Base-by-base conservation (phyloP, 208 protist species). In the Trypanosoma lewisi region DNA sequence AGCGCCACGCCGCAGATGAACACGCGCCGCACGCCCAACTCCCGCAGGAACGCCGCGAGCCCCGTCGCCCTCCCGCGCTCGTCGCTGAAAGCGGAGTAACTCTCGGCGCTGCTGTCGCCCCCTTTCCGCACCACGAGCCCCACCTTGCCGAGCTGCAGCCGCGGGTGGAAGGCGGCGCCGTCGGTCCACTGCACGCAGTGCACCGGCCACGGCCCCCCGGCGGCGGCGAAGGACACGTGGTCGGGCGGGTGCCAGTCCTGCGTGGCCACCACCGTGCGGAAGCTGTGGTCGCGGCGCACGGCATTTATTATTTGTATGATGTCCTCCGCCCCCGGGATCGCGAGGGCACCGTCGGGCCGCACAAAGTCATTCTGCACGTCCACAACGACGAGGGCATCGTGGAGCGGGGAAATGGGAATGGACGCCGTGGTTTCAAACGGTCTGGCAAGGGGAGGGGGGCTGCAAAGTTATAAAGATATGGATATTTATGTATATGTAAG, bases 81-180 rank as follows among this genome's bases (percentile, higher is more conserved):
- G 49, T 89, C 82, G 14, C 36, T 16, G 61, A 89, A 89, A 16
- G 73, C 78, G n/a, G 86, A 89, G 71, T 89, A 87, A 70, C 80
- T 82, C 48, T 89, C 86, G 1, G 57, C 48, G 17, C 49, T 59
- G 25, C 41, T 33, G 23, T 48, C 42, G 2, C 34, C 67, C 8
- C 75, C 80, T 50, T 90, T 88, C 33, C 69, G 80, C 2, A 89
- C 9, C 0, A 78, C 34, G 28, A 58, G 30, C n/a, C 67, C 51
- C 14, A 83, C 44, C 33, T 31, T 53, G 2, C 36, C 31, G 9
- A 57, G 61, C 53, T 67, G 14, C 28, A 90, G 58, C 12, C 44
- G 60, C 1, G 63, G 1, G 57, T 86, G 72, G 6, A 89, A 65
- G 9, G 52, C 71, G 27, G 83, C 77, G 11, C 87, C 83, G 6